Percentiles rank a stretch among this genome's conserved stretches.
These are phyloP conservation scores for Nitzschia putrida DNA, from an alignment of 108 stramenopile genomes.

Conservation along the genomic window DNA sequence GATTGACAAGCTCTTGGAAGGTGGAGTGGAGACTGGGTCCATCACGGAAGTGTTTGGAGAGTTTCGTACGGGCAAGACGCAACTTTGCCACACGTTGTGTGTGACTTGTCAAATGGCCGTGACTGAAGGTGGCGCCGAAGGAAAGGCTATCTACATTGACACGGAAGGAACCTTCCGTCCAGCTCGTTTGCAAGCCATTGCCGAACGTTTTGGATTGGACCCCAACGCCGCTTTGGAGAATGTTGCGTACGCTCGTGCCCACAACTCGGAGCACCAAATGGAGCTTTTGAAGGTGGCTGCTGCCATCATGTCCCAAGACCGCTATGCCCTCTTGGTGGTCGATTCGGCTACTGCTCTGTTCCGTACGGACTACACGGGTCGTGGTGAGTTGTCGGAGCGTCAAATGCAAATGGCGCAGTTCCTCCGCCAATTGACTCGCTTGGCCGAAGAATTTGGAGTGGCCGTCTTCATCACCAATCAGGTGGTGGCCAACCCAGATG, in stretches of 20 bases:
- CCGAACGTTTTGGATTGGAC: slow-evolving; percentile 96
- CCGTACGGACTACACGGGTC: slow-evolving; percentile 99
- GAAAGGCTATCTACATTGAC: slow-evolving; percentile 99
- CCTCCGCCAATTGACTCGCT: slow-evolving; percentile 93
- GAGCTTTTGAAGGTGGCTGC: slow-evolving; percentile 95
- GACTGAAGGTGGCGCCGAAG: slow-evolving; percentile 98
- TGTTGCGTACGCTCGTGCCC: slow-evolving; percentile 98
- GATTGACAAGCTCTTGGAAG: slow-evolving; percentile 94
- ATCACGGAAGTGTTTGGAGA: slow-evolving; percentile 99
- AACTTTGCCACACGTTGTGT: slow-evolving; percentile 99
- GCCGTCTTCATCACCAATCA: slow-evolving; percentile 99
- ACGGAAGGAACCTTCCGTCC: slow-evolving; percentile 99
- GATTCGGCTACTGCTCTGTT: slow-evolving; percentile 98
- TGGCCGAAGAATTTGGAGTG: slow-evolving; percentile 98
- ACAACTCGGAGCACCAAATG: slow-evolving; percentile 99
- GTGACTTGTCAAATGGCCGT: slow-evolving; percentile 98
- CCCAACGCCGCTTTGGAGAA: slow-evolving; percentile 95
- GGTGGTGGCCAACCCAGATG: slow-evolving; percentile 98
- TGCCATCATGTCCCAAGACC: slow-evolving; percentile 96
- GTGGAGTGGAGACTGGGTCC: slow-evolving; percentile 98
- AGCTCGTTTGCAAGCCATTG: slow-evolving; percentile 92
- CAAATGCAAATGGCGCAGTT: slow-evolving; percentile 99
- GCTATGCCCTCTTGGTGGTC: slow-evolving; percentile 96
- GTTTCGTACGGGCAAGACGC: slow-evolving; percentile 97
- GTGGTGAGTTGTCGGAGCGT: slow-evolving; percentile 96